Conservation (phyloP, 2,329 filamentous ascomycete genomes). For the Monosporascus sp. region DNA sequence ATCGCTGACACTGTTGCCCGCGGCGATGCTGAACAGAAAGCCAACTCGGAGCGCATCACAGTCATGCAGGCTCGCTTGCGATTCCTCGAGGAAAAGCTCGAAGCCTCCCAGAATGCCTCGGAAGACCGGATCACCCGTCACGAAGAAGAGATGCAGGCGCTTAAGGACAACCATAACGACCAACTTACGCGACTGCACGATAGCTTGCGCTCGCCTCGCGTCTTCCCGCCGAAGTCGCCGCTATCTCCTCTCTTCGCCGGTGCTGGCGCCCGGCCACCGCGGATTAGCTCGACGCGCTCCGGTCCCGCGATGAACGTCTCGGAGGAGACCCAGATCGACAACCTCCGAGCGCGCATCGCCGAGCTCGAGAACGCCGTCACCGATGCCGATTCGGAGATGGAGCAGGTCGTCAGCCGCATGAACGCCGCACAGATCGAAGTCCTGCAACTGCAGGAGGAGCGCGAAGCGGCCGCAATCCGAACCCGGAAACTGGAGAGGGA, state of each 20-base stretch:
- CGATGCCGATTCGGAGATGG: slow-evolving; percentile 75
- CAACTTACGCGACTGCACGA: slow-evolving; percentile 71
- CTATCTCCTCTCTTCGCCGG: slow-evolving; percentile 49
- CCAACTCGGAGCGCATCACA: slow-evolving; percentile 76
- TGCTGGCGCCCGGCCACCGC: slow-evolving; percentile 42
- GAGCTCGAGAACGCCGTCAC: slow-evolving; percentile 79
- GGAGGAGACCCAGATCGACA: slow-evolving; percentile 68
- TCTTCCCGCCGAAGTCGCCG: slow-evolving; percentile 53
- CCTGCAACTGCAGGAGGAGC: slow-evolving; percentile 67
- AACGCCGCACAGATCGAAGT: slow-evolving; percentile 80
- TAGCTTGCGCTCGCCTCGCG: slow-evolving; percentile 38
- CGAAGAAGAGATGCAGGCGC: slow-evolving; percentile 72
- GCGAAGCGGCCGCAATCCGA: slow-evolving; percentile 67
- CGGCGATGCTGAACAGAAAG: slow-evolving; percentile 76
- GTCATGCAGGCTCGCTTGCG: slow-evolving; percentile 77
- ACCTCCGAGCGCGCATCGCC: slow-evolving; percentile 70
- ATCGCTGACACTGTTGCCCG: slow-evolving; percentile 74
- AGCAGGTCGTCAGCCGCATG: slow-evolving; percentile 76
- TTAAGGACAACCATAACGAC: slow-evolving; percentile 71
- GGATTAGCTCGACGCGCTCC: slow-evolving; percentile 40
- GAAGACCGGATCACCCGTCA: slow-evolving; percentile 79
- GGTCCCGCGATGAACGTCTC: slow-evolving; percentile 59
- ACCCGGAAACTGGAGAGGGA: slow-evolving; percentile 64
- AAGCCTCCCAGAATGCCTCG: slow-evolving; percentile 76
- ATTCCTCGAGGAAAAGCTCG: slow-evolving; percentile 74